Evolutionary conservation across 257 asterid species (phyloP).

Genomic region (Phtheirospermum japonicum): DNA sequence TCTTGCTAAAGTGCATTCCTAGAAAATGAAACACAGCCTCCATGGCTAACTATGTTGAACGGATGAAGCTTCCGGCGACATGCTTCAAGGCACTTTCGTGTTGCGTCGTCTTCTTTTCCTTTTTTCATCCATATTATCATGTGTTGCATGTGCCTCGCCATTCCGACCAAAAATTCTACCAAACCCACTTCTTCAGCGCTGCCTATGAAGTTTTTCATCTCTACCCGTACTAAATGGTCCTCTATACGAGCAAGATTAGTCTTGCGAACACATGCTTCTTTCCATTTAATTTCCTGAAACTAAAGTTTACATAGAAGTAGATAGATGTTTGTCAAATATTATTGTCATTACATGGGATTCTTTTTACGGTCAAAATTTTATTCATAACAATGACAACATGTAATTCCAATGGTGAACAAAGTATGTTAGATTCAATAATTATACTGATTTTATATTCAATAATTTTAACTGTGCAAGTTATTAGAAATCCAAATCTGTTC

Average conservation of each 20-base stretch:
- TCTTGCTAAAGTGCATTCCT: too few species aligned
- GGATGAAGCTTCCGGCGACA: background rate
- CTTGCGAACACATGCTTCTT: background rate
- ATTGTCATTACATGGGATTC: too few species aligned
- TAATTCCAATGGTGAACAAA: too few species aligned
- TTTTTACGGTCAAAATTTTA: too few species aligned
- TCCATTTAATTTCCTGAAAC: background rate
- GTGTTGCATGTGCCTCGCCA: background rate
- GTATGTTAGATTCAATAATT: too few species aligned
- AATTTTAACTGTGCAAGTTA: too few species aligned
- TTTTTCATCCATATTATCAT: background rate
- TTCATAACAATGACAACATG: too few species aligned
- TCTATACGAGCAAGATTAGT: background rate
- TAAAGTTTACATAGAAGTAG: too few species aligned
- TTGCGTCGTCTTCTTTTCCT: background rate
- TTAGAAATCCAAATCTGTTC: too few species aligned
- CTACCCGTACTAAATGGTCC: conserved; percentile 1
- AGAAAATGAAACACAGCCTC: background rate
- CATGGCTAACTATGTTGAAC: background rate
- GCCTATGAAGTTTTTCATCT: background rate
- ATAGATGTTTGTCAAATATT: background rate
- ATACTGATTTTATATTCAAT: too few species aligned
- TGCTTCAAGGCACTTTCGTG: background rate
- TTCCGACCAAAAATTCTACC: background rate
- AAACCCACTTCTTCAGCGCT: background rate